These are phyloP conservation scores for Phoma herbarum DNA, from an alignment of 2,329 filamentous ascomycete genomes.

Conservation along the genomic window DNA sequence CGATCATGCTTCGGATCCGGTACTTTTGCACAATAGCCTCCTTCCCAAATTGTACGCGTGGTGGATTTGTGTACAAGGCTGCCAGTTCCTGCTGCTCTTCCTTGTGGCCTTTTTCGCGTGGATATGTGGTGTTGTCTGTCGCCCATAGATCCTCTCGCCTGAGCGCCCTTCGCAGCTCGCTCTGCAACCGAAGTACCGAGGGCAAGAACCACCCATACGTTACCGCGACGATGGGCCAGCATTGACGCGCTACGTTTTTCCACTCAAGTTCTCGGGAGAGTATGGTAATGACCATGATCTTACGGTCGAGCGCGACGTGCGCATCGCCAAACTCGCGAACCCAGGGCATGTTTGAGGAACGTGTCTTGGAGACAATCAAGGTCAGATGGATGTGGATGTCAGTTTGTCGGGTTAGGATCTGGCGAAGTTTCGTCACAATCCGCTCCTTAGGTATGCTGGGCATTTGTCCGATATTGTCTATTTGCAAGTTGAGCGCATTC, in stretches of 20 bases:
- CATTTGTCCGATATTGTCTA: neutral
- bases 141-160: neutral
- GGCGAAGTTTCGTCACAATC: neutral
- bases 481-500: neutral
- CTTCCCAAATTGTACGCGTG: neutral
- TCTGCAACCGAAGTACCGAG: neutral
- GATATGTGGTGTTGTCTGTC: too few species aligned
- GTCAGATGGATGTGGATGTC: neutral
- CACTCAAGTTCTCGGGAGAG: neutral
- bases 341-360: neutral
- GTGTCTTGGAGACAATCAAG: neutral
- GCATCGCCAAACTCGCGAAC: neutral
- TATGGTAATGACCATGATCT: slow-evolving; percentile 3
- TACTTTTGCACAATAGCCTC: neutral
- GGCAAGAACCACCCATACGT: slow-evolving; percentile 2
- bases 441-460: neutral
- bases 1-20: neutral
- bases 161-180: neutral
- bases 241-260: neutral
- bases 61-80: too few species aligned
- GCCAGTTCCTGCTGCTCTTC: neutral
- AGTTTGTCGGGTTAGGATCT: neutral
- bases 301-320: neutral
- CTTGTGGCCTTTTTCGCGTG: neutral
- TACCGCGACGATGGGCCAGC: neutral